Conservation (phyloP, 2,329 filamentous ascomycete species). For the Emergomyces orientalis region DNA sequence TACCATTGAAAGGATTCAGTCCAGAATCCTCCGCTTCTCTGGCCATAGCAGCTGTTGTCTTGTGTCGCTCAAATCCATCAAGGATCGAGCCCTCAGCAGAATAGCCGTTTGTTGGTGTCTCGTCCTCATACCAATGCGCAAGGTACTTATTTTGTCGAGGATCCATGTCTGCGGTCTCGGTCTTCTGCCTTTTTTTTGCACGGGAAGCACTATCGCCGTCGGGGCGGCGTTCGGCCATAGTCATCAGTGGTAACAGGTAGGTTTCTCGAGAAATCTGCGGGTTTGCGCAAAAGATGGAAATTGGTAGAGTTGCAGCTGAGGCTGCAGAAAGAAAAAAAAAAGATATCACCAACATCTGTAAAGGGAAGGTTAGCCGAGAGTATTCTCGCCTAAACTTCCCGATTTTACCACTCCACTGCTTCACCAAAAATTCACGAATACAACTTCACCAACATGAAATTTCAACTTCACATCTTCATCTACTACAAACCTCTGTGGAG, state of each 20-base stretch:
- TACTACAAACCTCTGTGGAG: background rate
- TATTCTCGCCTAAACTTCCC: slow-evolving; percentile 20
- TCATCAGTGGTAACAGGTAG: slow-evolving; percentile 12
- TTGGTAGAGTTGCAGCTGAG: background rate
- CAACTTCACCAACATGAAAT: background rate
- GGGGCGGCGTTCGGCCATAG: slow-evolving; percentile 51
- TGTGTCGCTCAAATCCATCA: slow-evolving; percentile 61
- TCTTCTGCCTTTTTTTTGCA: slow-evolving; percentile 46
- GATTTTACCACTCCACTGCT: slow-evolving; percentile 4
- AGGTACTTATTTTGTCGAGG: slow-evolving; percentile 73
- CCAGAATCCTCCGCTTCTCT: slow-evolving; percentile 67
- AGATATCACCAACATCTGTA: slow-evolving; percentile 4
- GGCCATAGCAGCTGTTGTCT: slow-evolving; percentile 69
- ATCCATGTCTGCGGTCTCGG: slow-evolving; percentile 39
- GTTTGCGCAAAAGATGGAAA: slow-evolving; percentile 10
- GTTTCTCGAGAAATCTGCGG: slow-evolving; percentile 12
- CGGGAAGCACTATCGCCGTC: slow-evolving; percentile 42
- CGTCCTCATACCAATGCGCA: slow-evolving; percentile 68
- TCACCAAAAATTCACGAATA: background rate
- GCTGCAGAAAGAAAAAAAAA: slow-evolving; percentile 20
- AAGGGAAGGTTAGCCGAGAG: slow-evolving; percentile 25
- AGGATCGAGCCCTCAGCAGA: slow-evolving; percentile 41
- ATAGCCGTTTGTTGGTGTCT: slow-evolving; percentile 29
- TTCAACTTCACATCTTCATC: background rate
- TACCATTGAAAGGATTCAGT: slow-evolving; percentile 74